A percentile compares a stretch with the other conserved stretches of the same genome.
Conservation (phyloP, 2,329 filamentous ascomycete species). For the Aspergillus fructus region DNA sequence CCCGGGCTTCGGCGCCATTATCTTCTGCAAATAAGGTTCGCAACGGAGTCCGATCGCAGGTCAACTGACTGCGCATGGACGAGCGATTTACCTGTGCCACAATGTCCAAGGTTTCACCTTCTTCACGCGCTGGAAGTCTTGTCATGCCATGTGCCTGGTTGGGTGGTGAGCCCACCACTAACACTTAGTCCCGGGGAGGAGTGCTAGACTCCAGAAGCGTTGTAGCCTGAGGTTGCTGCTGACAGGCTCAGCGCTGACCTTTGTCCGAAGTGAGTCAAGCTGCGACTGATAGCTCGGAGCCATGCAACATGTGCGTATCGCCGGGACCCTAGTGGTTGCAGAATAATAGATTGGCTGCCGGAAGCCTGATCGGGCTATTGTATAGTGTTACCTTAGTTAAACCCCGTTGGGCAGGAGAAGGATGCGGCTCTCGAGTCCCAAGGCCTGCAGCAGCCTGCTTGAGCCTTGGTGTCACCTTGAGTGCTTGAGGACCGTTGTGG, state of each 20-base stretch:
- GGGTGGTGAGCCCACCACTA: background rate
- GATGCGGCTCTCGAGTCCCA: constrained; percentile 1
- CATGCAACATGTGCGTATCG: constrained; percentile 5
- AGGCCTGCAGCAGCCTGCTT: background rate
- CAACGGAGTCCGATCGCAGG: constrained; percentile 18
- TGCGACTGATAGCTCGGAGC: background rate
- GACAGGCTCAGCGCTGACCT: background rate
- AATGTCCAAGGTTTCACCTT: constrained; percentile 3
- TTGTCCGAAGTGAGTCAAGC: background rate
- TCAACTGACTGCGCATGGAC: constrained; percentile 18
- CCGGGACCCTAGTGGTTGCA: background rate
- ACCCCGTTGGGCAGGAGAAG: background rate
- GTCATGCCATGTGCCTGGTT: constrained; percentile 14
- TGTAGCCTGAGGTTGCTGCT: background rate
- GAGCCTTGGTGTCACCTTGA: too few relatives aligned
- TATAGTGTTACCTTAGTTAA: background rate
- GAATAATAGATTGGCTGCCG: background rate
- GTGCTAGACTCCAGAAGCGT: background rate
- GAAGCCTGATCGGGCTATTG: background rate
- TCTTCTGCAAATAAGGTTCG: constrained; percentile 8
- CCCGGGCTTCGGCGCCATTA: background rate
- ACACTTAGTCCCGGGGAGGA: background rate
- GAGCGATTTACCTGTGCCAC: background rate
- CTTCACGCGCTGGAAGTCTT: background rate
- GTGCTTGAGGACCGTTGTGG: background rate